Evolutionary conservation across 352 stramenopile species (phyloP).

Genomic region (Aphanomyces stellatus): DNA sequence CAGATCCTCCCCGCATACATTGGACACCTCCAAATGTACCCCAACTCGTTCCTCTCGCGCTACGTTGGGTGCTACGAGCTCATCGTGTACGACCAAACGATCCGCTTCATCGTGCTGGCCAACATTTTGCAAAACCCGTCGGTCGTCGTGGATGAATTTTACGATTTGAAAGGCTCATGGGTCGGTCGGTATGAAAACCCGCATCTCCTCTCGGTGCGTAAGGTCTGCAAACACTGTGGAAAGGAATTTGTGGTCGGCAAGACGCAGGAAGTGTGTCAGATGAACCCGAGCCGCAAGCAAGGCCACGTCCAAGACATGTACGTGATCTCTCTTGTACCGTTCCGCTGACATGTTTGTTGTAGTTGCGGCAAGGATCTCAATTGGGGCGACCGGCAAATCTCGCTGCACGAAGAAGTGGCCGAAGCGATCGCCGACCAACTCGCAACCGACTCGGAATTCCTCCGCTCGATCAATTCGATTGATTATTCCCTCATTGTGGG

Average conservation of each 20-base stretch:
- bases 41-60: conserved; percentile 80
- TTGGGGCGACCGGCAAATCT: conserved; percentile 71
- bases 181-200: conserved; percentile 47
- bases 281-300: conserved; percentile 47
- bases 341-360: background rate
- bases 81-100: conserved; percentile 75
- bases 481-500: conserved; percentile 96
- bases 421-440: conserved; percentile 78
- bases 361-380: conserved; percentile 78
- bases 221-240: conserved; percentile 80
- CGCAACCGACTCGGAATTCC: conserved; percentile 86
- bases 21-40: conserved; percentile 61
- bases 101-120: conserved; percentile 83
- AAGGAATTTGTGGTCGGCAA: conserved; percentile 82
- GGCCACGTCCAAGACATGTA: conserved; percentile 67
- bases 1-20: conserved; percentile 86
- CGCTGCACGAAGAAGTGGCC: conserved; percentile 54
- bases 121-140: conserved; percentile 83
- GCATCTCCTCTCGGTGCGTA: background rate
- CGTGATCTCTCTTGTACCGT: background rate
- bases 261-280: conserved; percentile 64
- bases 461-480: conserved; percentile 94
- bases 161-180: conserved; percentile 87
- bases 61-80: conserved; percentile 86
- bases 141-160: conserved; percentile 81